Evolutionary conservation across 2,329 filamentous ascomycete genomes (phyloP).

Genomic region (Beauveria bassiana): DNA sequence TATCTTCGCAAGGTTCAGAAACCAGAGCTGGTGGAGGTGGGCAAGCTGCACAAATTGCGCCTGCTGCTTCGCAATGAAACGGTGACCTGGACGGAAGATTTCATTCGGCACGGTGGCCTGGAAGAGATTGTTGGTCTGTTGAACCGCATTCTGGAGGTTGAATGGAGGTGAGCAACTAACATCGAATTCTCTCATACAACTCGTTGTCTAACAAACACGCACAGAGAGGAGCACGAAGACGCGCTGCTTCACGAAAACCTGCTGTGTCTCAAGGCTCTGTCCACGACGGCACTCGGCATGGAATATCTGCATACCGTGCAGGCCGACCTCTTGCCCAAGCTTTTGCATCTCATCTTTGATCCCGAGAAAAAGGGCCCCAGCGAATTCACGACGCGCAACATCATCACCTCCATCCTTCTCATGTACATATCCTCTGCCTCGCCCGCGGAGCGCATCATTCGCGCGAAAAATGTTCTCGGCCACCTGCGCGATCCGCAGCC

Average conservation of each 20-base stretch:
- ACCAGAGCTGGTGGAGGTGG: constrained; percentile 82
- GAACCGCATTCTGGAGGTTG: constrained; percentile 87
- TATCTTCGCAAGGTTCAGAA: constrained; percentile 77
- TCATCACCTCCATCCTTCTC: constrained; percentile 83
- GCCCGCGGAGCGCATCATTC: constrained; percentile 52
- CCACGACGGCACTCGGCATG: constrained; percentile 81
- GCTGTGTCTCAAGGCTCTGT: constrained; percentile 87
- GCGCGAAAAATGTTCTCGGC: constrained; percentile 65
- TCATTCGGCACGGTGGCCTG: constrained; percentile 87
- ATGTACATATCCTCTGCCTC: constrained; percentile 71
- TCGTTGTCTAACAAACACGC: constrained; percentile 15
- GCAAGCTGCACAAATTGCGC: constrained; percentile 86
- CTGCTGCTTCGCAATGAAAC: constrained; percentile 89
- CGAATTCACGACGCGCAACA: constrained; percentile 88
- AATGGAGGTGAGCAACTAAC: constrained; percentile 70
- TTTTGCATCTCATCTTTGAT: constrained; percentile 86
- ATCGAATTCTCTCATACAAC: background rate
- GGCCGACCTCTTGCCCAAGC: constrained; percentile 71
- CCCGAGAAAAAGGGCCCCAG: constrained; percentile 97
- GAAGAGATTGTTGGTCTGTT: constrained; percentile 79
- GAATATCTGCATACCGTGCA: constrained; percentile 76
- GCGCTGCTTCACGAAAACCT: constrained; percentile 85
- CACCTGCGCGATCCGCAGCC: constrained; percentile 76
- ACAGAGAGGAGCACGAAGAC: constrained; percentile 90
- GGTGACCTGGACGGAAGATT: constrained; percentile 88